phyloP scores from a whole-genome alignment of 2,329 filamentous ascomycete species.

The Cladosporium sp. region DNA sequence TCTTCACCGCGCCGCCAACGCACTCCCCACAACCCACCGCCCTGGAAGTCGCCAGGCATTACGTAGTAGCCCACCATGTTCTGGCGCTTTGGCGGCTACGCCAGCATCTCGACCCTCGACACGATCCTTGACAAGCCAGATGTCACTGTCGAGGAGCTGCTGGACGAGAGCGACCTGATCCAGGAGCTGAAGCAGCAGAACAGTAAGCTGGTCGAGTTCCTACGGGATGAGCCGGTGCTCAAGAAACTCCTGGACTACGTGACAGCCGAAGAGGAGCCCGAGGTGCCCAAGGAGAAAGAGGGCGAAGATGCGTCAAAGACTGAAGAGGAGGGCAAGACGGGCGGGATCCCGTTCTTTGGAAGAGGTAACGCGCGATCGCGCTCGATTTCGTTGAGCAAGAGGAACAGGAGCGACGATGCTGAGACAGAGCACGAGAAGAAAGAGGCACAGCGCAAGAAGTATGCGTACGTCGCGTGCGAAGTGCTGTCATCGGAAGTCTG shows the following conservation, averaged over 20 bases:
- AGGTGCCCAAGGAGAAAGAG: slow-evolving; percentile 39
- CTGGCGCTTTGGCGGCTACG: slow-evolving; percentile 98
- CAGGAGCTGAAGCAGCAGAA: slow-evolving; percentile 99
- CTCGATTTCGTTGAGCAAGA: slow-evolving; percentile 39
- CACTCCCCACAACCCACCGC: slow-evolving; percentile 5
- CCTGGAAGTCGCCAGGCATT: slow-evolving; percentile 8
- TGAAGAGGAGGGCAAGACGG: slow-evolving; percentile 43
- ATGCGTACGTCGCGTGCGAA: slow-evolving; percentile 89
- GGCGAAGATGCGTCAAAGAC: slow-evolving; percentile 43
- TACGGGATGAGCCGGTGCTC: slow-evolving; percentile 81
- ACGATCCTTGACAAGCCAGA: slow-evolving; percentile 93
- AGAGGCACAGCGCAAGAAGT: slow-evolving; percentile 88
- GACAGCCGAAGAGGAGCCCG: slow-evolving; percentile 65
- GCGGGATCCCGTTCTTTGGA: slow-evolving; percentile 43
- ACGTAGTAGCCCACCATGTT: slow-evolving; percentile 69
- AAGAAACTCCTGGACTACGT: slow-evolving; percentile 87
- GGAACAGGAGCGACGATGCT: slow-evolving; percentile 32
- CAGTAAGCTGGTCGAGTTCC: slow-evolving; percentile 91
- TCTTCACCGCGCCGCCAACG: slow-evolving; percentile 7
- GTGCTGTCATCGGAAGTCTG: slow-evolving; percentile 93
- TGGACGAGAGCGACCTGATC: slow-evolving; percentile 93
- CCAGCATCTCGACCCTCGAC: slow-evolving; percentile 94
- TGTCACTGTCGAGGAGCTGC: slow-evolving; percentile 89
- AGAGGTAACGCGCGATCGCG: slow-evolving; percentile 40
- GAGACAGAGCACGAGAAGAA: slow-evolving; percentile 62